Evolutionary conservation across 495 filamentous ascomycete genomes (phyloP).

Genomic region (Lepidopterella palustris): DNA sequence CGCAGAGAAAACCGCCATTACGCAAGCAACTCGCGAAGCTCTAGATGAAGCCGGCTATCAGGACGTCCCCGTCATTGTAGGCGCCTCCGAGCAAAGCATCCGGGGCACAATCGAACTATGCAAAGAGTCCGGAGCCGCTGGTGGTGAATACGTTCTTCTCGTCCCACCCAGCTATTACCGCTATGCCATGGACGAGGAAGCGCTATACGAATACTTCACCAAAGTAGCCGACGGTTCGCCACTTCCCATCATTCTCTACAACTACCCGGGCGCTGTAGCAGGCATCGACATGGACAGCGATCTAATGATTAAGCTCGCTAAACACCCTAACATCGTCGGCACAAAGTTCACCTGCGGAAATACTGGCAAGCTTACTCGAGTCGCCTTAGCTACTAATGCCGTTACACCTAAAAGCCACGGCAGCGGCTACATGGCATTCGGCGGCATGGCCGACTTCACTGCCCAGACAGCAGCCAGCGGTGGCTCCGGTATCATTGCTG

Average conservation of each 20-base stretch:
- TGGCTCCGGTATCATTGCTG: slow-evolving; percentile 78
- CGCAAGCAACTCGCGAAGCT: slow-evolving; percentile 70
- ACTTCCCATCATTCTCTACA: slow-evolving; percentile 77
- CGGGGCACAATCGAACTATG: slow-evolving; percentile 68
- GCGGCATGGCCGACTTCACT: slow-evolving; percentile 83
- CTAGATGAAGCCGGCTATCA: slow-evolving; percentile 74
- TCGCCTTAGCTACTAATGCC: slow-evolving; percentile 71
- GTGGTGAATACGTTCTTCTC: slow-evolving; percentile 71
- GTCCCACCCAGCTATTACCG: slow-evolving; percentile 83
- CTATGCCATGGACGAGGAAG: slow-evolving; percentile 66
- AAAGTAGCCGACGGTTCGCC: slow-evolving; percentile 68
- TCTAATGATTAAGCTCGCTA: slow-evolving; percentile 70
- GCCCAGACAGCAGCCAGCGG: slow-evolving; percentile 74
- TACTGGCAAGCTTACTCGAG: slow-evolving; percentile 80
- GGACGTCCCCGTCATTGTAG: slow-evolving; percentile 72
- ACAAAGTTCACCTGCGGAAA: slow-evolving; percentile 91
- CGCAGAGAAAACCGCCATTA: slow-evolving; percentile 69
- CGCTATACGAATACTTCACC: slow-evolving; percentile 70
- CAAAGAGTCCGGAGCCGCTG: slow-evolving; percentile 59
- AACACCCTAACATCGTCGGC: slow-evolving; percentile 77
- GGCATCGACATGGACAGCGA: slow-evolving; percentile 91
- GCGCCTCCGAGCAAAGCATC: slow-evolving; percentile 71
- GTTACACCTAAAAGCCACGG: slow-evolving; percentile 58
- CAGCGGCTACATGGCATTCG: slow-evolving; percentile 75
- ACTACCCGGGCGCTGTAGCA: slow-evolving; percentile 86